Conservation (phyloP, 1,284 basidiomycete species). For the Ganoderma sp. region DNA sequence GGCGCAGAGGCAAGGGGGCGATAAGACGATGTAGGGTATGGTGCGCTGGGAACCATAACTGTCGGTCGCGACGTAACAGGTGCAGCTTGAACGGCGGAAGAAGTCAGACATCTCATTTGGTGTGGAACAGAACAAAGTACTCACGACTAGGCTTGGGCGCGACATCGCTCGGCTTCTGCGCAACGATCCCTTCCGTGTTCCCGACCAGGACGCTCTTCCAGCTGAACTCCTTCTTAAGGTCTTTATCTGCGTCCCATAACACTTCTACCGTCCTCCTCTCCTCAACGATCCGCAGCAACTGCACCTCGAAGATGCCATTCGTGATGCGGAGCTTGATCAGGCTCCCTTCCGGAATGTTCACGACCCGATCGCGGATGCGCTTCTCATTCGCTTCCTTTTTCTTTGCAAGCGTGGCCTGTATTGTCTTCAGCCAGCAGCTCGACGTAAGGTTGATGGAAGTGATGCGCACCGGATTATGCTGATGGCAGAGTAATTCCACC, state of each 20-base stretch:
- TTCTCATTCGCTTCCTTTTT: conserved; percentile 54
- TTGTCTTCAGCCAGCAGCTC: not conserved
- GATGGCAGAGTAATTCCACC: conserved; percentile 76
- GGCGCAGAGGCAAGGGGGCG: not conserved
- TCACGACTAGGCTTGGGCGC: conserved; percentile 39
- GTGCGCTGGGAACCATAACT: not conserved
- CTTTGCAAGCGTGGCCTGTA: conserved; percentile 69
- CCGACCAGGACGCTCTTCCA: conserved; percentile 76
- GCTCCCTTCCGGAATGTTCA: conserved; percentile 4
- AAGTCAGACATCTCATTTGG: conserved; percentile 3
- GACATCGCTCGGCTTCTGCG: conserved; percentile 65
- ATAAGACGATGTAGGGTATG: conserved; percentile 9
- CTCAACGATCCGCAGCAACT: conserved; percentile 71
- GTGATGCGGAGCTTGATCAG: conserved; percentile 79
- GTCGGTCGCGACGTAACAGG: conserved; percentile 9
- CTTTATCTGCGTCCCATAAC: conserved; percentile 68
- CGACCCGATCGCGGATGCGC: conserved; percentile 8
- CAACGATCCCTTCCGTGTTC: conserved; percentile 49
- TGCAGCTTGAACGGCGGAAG: conserved; percentile 14
- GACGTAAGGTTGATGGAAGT: not conserved
- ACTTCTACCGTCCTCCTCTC: conserved; percentile 75
- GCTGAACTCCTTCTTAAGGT: conserved; percentile 73
- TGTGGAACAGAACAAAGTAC: conserved; percentile 22
- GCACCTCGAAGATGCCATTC: conserved; percentile 82
- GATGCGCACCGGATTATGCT: conserved; percentile 80